phyloP scores from a whole-genome alignment of 345 rosid species.

The Isatis tinctoria region DNA sequence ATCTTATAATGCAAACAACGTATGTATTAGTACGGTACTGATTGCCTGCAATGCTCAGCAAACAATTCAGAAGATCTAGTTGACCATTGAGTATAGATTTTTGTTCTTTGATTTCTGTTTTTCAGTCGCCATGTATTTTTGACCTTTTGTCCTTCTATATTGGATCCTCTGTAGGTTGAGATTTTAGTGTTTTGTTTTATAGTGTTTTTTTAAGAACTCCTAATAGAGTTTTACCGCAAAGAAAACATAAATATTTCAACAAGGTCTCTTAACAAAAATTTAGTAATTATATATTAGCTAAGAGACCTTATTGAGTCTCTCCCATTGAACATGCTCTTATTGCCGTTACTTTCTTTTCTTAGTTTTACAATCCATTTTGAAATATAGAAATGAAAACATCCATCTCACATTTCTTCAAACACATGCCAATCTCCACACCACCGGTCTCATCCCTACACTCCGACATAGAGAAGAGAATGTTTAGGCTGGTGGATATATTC shows the following conservation, averaged over 20 bases:
- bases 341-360: too few relatives aligned
- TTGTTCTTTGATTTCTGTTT: not conserved
- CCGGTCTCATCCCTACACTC: not conserved
- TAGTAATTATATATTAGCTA: too few relatives aligned
- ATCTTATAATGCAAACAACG: not conserved
- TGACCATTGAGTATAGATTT: not conserved
- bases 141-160: too few relatives aligned
- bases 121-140: not conserved
- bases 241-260: too few relatives aligned
- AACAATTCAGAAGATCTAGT: not conserved
- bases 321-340: too few relatives aligned
- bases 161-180: too few relatives aligned
- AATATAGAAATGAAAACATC: not conserved
- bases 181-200: too few relatives aligned
- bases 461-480: not conserved
- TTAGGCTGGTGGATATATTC: not conserved
- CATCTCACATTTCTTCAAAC: not conserved
- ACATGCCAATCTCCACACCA: not conserved
- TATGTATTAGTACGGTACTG: not conserved
- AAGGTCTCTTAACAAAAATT: too few relatives aligned
- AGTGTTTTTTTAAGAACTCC: too few relatives aligned
- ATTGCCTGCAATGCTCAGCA: constrained; percentile 3
- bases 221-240: too few relatives aligned
- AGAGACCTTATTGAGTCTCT: too few relatives aligned
- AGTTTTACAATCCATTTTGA: not conserved